phyloP scores from a whole-genome alignment of 2,329 filamentous ascomycete genomes.

The Pezizomycotina sp. region DNA sequence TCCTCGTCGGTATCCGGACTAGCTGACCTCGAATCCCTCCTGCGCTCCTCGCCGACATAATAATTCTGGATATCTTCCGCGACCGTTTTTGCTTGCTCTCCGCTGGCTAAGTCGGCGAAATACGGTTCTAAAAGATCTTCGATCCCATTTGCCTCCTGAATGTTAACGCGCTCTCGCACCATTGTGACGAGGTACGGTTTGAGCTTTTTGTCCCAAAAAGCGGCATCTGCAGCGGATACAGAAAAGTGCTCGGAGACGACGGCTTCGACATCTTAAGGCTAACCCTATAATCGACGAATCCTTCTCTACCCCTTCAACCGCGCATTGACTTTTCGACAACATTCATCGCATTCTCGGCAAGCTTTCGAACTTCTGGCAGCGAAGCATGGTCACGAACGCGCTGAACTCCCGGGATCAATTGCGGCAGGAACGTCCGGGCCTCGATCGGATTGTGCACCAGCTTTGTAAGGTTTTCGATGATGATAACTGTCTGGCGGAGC shows the following conservation, averaged over 20 bases:
- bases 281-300: conserved; percentile 31
- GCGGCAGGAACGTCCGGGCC: conserved; percentile 85
- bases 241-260: conserved; percentile 21
- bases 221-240: conserved; percentile 33
- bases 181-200: conserved; percentile 65
- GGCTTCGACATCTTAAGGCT: conserved; percentile 21
- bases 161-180: conserved; percentile 76
- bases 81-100: conserved; percentile 44
- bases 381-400: conserved; percentile 73
- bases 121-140: conserved; percentile 55
- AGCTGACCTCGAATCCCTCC: conserved; percentile 7
- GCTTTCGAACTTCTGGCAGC: conserved; percentile 81
- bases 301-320: conserved; percentile 41
- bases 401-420: conserved; percentile 86
- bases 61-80: conserved; percentile 58
- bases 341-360: conserved; percentile 62
- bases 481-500: conserved; percentile 83
- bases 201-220: conserved; percentile 28
- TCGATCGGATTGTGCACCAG: conserved; percentile 92
- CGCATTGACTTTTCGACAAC: conserved; percentile 92
- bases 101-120: conserved; percentile 50
- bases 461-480: conserved; percentile 95
- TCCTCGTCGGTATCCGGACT: conserved; percentile 60
- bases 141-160: conserved; percentile 61
- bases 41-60: conserved; percentile 65